Conservation (phyloP, 1,284 basidiomycete species). For the Cryptococcus wingfieldii region DNA sequence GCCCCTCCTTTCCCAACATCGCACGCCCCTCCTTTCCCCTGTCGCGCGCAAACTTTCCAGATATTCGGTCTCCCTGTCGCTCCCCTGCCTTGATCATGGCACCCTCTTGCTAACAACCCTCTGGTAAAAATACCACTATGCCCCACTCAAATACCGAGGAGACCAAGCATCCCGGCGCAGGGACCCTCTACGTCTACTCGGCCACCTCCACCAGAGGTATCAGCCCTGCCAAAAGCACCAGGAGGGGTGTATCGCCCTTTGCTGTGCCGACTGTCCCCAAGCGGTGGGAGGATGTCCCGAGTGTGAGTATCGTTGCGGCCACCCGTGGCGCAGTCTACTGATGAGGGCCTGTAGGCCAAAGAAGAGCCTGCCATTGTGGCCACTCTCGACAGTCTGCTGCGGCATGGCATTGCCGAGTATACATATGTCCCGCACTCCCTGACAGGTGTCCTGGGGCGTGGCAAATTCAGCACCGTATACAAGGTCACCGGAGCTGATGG, state of each 20-base stretch:
- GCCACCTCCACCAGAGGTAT: not conserved
- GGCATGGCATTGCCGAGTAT: slow-evolving; percentile 49
- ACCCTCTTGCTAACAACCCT: no score
- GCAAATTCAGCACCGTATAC: slow-evolving; percentile 53
- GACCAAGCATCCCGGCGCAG: slow-evolving; percentile 32
- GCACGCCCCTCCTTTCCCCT: no score
- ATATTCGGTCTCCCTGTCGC: no score
- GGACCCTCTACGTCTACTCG: slow-evolving; percentile 34
- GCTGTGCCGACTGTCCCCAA: not conserved
- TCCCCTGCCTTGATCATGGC: no score
- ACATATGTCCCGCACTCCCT: slow-evolving; percentile 34
- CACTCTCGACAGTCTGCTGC: slow-evolving; percentile 44
- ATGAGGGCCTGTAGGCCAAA: not conserved
- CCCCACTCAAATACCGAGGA: slow-evolving; percentile 12
- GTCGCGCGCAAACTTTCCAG: no score
- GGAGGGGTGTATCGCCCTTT: not conserved
- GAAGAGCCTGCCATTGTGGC: slow-evolving; percentile 9
- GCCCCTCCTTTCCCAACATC: no score
- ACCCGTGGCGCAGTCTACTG: not conserved
- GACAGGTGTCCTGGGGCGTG: slow-evolving; percentile 48
- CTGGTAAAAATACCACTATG: no score
- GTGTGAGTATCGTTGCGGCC: not conserved
- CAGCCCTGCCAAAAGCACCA: not conserved
- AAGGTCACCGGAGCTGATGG: slow-evolving; percentile 41
- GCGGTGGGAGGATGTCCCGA: slow-evolving; percentile 15